Evolutionary conservation across 345 rosid genomes (phyloP), one percentile per base, ranked within the genome.

Genomic region (Corchorus capsularis): DNA sequence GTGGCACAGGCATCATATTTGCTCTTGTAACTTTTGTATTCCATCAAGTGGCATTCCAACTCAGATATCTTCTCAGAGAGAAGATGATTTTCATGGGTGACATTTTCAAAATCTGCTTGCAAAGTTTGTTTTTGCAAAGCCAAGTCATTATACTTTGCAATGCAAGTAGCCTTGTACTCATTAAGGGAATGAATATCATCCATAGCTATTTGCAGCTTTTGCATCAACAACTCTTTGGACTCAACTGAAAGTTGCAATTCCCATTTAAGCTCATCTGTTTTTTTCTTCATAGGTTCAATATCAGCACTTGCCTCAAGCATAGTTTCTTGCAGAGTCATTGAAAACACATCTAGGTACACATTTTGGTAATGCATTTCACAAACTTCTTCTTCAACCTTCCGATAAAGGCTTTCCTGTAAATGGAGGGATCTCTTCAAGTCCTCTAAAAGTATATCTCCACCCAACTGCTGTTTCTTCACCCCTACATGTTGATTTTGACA

Each of bases 361-460:
- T 89, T 92, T 72, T 71, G 84, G 67, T 78, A 85, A 77, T 91
- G 91, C 90, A 89, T 83, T 82, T 92, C 96, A 79, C 78, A 82
- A 17, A 86, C 85, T 78, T 96, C 99, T 79, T 87, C 93, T 83
- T 93, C 96, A 81, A 96, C 88, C 79, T 93, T 96, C 78, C 66
- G 82, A 77, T 89, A 89, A 41, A 93, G 88, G 75, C 90, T 89
- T 85, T 89, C 93, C 87, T 96, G 98, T 80, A 86, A 81, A 73
- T 89, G 86, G 70, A 96, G 89, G 39, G 98, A 90, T 86, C 87
- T 91, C 81, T 86, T 89, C 87, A 92, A 76, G 69, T 92, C 87
- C 60, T 89, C 98, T 46, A 89, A 81, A 79, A 87, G 91, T 83
- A 83, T 80, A 81, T 96, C 97, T 82, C 91, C 90, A 75, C 87